Conservation (phyloP, 2,329 filamentous ascomycete genomes). For the Diaporthe ampelina region DNA sequence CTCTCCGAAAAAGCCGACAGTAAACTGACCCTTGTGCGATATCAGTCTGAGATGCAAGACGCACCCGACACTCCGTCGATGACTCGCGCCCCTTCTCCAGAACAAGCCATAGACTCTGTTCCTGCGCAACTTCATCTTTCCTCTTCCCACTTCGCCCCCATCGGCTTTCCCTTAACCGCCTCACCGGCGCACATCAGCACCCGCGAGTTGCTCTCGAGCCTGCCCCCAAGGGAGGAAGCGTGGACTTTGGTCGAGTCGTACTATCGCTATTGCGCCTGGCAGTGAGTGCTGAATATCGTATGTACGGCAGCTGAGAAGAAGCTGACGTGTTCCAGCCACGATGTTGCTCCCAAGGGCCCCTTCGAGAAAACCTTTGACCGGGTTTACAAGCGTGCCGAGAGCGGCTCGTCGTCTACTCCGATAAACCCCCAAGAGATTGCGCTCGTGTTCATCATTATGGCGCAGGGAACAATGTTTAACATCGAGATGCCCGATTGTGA, state of each 20-base stretch:
- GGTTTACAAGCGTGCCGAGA: constrained; percentile 1
- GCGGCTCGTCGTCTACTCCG: background rate
- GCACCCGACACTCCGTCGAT: background rate
- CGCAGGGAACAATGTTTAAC: background rate
- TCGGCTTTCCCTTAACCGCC: background rate
- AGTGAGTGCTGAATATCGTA: background rate
- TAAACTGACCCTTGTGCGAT: background rate
- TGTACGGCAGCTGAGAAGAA: background rate
- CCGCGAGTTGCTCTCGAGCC: background rate
- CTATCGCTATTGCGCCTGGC: constrained; percentile 34
- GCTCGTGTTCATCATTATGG: background rate
- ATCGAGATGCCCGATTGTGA: constrained; percentile 17
- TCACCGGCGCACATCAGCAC: constrained; percentile 7
- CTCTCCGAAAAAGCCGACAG: background rate
- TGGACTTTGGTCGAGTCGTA: constrained; percentile 25
- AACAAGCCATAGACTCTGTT: background rate
- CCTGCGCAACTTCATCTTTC: background rate
- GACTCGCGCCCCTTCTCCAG: constrained; percentile 1
- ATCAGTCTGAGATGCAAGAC: constrained; percentile 16
- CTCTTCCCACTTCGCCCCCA: background rate
- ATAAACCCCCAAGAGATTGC: constrained; percentile 8
- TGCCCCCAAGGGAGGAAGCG: constrained; percentile 18
- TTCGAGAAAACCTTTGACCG: constrained; percentile 9
- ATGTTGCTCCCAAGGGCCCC: constrained; percentile 4
- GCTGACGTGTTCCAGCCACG: background rate